Base-by-base conservation (phyloP, 768 basidiomycete genomes). In the Pleurotus giganteus region DNA sequence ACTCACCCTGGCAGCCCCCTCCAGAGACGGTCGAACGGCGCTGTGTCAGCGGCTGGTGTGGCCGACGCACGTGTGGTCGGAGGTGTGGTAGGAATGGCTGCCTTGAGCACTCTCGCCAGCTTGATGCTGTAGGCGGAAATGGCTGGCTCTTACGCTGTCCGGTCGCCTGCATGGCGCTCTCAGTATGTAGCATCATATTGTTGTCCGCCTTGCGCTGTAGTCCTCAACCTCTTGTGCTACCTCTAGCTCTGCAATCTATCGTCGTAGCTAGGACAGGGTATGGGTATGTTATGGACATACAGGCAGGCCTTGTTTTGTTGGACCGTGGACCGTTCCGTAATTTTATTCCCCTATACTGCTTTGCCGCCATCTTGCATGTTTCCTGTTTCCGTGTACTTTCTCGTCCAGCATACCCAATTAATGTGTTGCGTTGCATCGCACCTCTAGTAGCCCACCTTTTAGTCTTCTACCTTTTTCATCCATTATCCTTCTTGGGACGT, bases 11-110 rank as follows among this genome's bases (percentile, higher is more conserved):
- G 59, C 57, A 54, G n/a, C n/a, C n/a, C n/a, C n/a, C n/a, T 58
- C 57, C 29, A 63, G 65, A 54, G 65, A 65, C 46, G 65, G 67
- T 17, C 32, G 61, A n/a, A 58, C 59, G 13, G 56, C 52, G n/a
- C 47, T 58, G 56, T 45, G 58, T 29, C 11, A 31, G 27, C 19
- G 11, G 32, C 41, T n/a, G 55, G 58, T 11, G 19, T 24, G n/a
- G 49, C 36, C 29, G 36, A 46, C 21, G 9, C 32, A 9, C 37
- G 53, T 26, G 19, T 24, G 42, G 36, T 45, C n/a, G 49, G 28
- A 0, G 52, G 39, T 53, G 41, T 45, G 26, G 58, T 41, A 1
- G 41, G 49, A 0, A 24, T 39, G 24, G 50, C 55, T 3, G 31
- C 55, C 27, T 4, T 51, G 2, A 36, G 19, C 49, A 23, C 49